Evolutionary conservation across 2,329 filamentous ascomycete species (phyloP).

Genomic region (Sporothrix schenckii): DNA sequence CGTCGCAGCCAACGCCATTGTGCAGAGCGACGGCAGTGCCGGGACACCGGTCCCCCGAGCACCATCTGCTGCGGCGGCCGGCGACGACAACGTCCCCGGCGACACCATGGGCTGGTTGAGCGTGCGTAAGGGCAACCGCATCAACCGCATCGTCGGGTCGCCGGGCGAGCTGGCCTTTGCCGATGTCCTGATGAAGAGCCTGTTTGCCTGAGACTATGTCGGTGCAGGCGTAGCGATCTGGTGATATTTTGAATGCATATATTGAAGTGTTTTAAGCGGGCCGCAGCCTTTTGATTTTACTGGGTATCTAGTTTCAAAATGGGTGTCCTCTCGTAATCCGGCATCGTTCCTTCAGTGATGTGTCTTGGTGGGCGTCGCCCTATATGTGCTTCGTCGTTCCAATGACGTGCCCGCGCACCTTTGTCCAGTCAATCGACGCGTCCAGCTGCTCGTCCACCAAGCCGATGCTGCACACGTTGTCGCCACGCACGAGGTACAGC

Average conservation of each 20-base stretch:
- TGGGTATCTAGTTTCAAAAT: conserved; percentile 29
- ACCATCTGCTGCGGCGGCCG: neutral
- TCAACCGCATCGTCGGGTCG: conserved; percentile 71
- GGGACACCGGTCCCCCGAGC: neutral
- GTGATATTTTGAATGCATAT: neutral
- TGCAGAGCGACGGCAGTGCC: conserved; percentile 39
- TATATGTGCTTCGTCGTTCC: conserved; percentile 78
- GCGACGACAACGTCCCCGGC: conserved; percentile 60
- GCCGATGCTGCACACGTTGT: conserved; percentile 90
- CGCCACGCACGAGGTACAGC: conserved; percentile 87
- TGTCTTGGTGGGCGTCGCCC: neutral
- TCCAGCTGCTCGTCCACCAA: conserved; percentile 89
- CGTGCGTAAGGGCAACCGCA: conserved; percentile 71
- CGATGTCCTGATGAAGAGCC: conserved; percentile 62
- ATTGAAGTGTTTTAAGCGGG: neutral
- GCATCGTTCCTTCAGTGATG: neutral
- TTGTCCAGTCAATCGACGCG: conserved; percentile 85
- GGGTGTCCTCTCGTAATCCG: neutral
- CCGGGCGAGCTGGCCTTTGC: conserved; percentile 72
- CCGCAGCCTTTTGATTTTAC: neutral
- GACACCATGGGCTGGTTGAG: conserved; percentile 80
- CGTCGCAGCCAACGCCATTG: conserved; percentile 36
- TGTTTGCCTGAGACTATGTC: conserved; percentile 56
- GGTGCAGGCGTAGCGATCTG: neutral
- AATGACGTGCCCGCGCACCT: conserved; percentile 83